A percentile compares a stretch with the other conserved stretches of the same genome.
phyloP scores from a whole-genome alignment of 805 yeast genomes.

The Lipomyces japonicus region DNA sequence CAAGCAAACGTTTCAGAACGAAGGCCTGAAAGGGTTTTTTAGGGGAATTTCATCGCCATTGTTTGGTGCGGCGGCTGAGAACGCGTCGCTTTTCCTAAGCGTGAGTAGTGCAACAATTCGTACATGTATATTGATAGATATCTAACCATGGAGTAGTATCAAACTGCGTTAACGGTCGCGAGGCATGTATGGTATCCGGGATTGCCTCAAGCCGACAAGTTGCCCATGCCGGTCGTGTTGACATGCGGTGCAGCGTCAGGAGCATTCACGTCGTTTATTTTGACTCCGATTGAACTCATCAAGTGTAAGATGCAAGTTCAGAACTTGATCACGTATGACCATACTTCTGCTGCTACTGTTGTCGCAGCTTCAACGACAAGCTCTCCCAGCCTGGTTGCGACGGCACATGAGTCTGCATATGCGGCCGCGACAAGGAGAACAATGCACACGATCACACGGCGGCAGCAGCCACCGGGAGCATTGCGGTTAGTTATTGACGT shows the following conservation, averaged over 20 bases:
- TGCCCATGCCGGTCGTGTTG: constrained; percentile 47
- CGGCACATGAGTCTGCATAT: neutral
- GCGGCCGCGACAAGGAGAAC: neutral
- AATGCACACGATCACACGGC: neutral
- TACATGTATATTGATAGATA: constrained; percentile 17
- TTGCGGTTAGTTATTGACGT: constrained; percentile 40
- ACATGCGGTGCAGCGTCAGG: constrained; percentile 81
- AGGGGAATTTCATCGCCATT: constrained; percentile 78
- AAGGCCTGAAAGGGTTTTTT: constrained; percentile 77
- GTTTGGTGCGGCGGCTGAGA: constrained; percentile 86
- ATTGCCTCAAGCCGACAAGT: constrained; percentile 16
- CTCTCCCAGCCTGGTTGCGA: no score
- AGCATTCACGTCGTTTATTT: constrained; percentile 69
- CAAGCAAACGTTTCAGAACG: constrained; percentile 54
- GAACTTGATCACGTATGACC: constrained; percentile 33
- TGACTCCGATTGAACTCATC: constrained; percentile 89
- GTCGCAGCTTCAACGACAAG: neutral
- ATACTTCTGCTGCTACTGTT: neutral
- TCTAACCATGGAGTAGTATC: constrained; percentile 15
- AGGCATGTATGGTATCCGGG: constrained; percentile 1
- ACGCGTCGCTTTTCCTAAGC: constrained; percentile 67
- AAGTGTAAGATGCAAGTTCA: constrained; percentile 85
- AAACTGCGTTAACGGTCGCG: constrained; percentile 4
- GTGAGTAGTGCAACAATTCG: constrained; percentile 12
- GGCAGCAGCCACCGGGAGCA: constrained; percentile 21